Evolutionary conservation across 2,329 filamentous ascomycete genomes (phyloP).

Genomic region (Nigrospora oryzae): DNA sequence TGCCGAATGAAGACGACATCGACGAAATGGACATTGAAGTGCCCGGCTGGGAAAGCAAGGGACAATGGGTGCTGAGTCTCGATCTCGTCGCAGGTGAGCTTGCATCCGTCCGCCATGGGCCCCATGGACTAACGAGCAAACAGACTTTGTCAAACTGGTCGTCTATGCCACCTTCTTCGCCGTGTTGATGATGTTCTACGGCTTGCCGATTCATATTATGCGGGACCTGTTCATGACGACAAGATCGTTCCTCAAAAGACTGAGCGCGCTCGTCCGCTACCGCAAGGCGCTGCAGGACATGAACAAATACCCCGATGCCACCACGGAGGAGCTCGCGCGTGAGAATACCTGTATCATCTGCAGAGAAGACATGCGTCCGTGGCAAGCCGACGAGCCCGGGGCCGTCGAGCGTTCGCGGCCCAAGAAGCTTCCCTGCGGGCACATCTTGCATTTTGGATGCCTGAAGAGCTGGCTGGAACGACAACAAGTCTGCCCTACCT

Average conservation of each 20-base stretch:
- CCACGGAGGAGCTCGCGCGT: slow-evolving; percentile 69
- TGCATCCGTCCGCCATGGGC: neutral
- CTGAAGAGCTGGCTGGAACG: slow-evolving; percentile 95
- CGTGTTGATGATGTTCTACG: slow-evolving; percentile 89
- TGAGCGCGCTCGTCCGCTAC: slow-evolving; percentile 84
- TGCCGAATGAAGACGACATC: slow-evolving; percentile 64
- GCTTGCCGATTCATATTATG: slow-evolving; percentile 92
- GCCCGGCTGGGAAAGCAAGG: slow-evolving; percentile 92
- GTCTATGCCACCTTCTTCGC: slow-evolving; percentile 90
- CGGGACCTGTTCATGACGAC: slow-evolving; percentile 91
- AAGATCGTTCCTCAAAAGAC: slow-evolving; percentile 80
- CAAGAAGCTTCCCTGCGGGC: slow-evolving; percentile 94
- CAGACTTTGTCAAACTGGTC: slow-evolving; percentile 82
- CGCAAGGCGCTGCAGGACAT: slow-evolving; percentile 88
- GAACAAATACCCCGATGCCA: slow-evolving; percentile 90
- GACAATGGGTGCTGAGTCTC: slow-evolving; percentile 81
- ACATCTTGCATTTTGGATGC: slow-evolving; percentile 90
- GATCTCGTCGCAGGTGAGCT: slow-evolving; percentile 70
- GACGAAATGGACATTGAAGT: slow-evolving; percentile 94
- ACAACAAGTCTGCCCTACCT: slow-evolving; percentile 95
- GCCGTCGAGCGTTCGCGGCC: slow-evolving; percentile 77
- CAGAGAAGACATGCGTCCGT: slow-evolving; percentile 87
- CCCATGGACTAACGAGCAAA: slow-evolving; percentile 4
- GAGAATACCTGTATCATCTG: slow-evolving; percentile 98
- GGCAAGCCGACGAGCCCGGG: slow-evolving; percentile 55